Base-by-base conservation (phyloP, 2,329 filamentous ascomycete genomes). In the Hypocreales sp. region DNA sequence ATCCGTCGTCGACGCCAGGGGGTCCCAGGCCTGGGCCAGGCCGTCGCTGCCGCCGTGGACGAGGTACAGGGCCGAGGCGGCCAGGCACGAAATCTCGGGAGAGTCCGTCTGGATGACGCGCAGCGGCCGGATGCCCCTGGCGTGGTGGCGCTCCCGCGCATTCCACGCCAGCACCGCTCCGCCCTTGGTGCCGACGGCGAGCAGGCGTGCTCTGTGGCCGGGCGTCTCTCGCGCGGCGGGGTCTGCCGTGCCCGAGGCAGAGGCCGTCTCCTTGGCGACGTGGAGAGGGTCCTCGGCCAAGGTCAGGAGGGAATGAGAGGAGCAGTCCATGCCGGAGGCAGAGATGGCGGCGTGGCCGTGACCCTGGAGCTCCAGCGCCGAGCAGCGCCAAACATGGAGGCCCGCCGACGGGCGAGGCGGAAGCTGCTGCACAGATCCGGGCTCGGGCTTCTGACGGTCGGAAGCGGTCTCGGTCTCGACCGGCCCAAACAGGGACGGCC, bases 21-120 rank as follows among this genome's bases (percentile, higher is more conserved):
- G 81, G 55, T 98, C 90, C 90, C 90, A 98, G 5, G 84, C 81
- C 50, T 95, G 90, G 5, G 93, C 87, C 4, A 95, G 67, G 1
- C 90, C 87, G 52, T 98, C 90, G 39, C 80, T 93, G 15, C 90
- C 90, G 26, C 90, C 90, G 47, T 93, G 82, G 6, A 95, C 79
- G 11, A 98, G 56, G 45, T 92, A 92, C 11, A 98, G 60, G 2
- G 83, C 79, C 2, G 84, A 83, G 25, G 93, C 50, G 5, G 79
- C 90, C 11, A 98, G 53, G 34, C 75, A 82, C 0, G 84, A 81
- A 12, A 95, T 74, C 45, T 83, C 70, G 0, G 87, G 84, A 0
- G 87, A 95, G 24, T 92, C 83, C 0, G 90, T 95, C 41, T 86
- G 73, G 24, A 95, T 86, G 27, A 79, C 63, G 16, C 83, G 74